Percentiles rank a stretch among this genome's conserved stretches.
phyloP scores from a whole-genome alignment of 495 filamentous ascomycete genomes.

The Penicillium arizonense region DNA sequence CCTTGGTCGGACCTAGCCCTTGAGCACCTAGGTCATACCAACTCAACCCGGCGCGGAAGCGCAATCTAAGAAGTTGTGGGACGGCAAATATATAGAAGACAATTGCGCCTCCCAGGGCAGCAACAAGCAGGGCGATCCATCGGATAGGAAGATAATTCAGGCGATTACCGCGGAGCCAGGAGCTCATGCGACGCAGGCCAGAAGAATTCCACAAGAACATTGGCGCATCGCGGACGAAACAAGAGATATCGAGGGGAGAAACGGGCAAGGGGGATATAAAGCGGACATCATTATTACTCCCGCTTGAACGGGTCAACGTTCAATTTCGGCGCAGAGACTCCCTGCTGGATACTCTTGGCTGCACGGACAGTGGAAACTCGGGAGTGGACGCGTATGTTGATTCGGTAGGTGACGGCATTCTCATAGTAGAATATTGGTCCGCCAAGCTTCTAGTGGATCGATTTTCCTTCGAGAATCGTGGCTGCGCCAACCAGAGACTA shows the following conservation, averaged over 20 bases:
- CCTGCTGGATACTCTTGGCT: conserved; percentile 1
- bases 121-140: conserved; percentile 10
- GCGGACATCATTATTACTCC: not conserved
- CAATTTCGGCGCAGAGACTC: not conserved
- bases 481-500: conserved; percentile 1
- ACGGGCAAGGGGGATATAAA: not conserved
- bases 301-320: not conserved
- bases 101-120: conserved; percentile 7
- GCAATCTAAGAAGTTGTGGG: conserved; percentile 31
- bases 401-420: conserved; percentile 1
- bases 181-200: conserved; percentile 18
- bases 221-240: conserved; percentile 24
- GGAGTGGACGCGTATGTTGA: conserved; percentile 3
- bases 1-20: conserved; percentile 34
- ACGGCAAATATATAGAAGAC: conserved; percentile 26
- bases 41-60: conserved; percentile 30
- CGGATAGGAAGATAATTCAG: conserved; percentile 4
- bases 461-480: not conserved
- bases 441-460: conserved; percentile 13
- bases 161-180: conserved; percentile 15
- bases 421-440: not conserved
- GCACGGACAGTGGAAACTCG: not conserved
- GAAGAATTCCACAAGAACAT: conserved; percentile 27
- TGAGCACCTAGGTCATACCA: conserved; percentile 36
- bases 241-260: not conserved